A percentile compares a stretch with the other conserved stretches of the same genome.
Evolutionary conservation across 2,329 filamentous ascomycete genomes (phyloP).

Genomic region (Helminthosporium solani): DNA sequence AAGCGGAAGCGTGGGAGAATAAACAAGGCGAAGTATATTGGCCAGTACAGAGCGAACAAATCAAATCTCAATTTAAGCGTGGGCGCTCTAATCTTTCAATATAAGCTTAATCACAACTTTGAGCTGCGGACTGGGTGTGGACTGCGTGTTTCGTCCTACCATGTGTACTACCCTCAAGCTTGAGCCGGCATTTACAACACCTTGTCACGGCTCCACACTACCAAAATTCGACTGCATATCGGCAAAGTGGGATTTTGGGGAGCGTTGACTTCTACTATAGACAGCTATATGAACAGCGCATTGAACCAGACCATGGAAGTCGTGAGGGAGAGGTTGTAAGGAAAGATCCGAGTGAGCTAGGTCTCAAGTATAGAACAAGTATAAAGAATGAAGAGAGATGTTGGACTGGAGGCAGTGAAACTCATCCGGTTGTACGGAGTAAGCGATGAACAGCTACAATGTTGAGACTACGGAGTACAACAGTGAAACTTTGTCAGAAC

Average conservation of each 20-base stretch:
- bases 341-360: too few species aligned
- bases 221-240: constrained; percentile 13
- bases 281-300: background rate
- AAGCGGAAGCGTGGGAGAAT: background rate
- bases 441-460: too few species aligned
- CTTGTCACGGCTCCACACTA: constrained; percentile 15
- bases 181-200: constrained; percentile 13
- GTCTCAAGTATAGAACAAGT: too few species aligned
- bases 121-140: constrained; percentile 11
- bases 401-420: too few species aligned
- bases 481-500: too few species aligned
- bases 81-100: background rate
- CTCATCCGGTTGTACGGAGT: too few species aligned
- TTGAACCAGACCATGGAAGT: background rate
- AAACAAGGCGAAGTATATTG: background rate
- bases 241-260: constrained; percentile 8
- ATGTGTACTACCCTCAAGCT: background rate
- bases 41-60: background rate
- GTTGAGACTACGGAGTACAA: too few species aligned
- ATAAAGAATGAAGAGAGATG: too few species aligned
- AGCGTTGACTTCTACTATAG: background rate
- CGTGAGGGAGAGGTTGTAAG: too few species aligned
- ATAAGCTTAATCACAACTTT: constrained; percentile 13
- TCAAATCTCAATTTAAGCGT: background rate
- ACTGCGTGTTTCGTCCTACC: constrained; percentile 10